phyloP scores from a whole-genome alignment of 164 flowering plant species.

The Macadamia integrifolia region DNA sequence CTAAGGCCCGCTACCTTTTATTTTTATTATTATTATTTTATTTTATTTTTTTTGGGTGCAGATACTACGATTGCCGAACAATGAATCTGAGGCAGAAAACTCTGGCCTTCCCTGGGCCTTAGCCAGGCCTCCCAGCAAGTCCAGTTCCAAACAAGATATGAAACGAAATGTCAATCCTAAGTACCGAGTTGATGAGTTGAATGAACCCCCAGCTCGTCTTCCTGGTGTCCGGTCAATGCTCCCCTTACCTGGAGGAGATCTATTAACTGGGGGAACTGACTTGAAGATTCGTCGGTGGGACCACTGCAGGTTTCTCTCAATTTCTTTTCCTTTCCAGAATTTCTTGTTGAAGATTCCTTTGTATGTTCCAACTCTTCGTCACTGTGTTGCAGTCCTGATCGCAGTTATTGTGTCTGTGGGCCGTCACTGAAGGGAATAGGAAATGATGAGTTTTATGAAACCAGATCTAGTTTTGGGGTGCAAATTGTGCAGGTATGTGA shows the following conservation, averaged over 20 bases:
- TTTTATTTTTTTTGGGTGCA: conserved; percentile 13
- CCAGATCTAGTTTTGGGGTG: conserved; percentile 72
- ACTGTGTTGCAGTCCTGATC: conserved; percentile 61
- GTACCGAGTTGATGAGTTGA: conserved; percentile 80
- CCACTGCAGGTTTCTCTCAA: conserved; percentile 58
- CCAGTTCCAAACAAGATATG: conserved; percentile 47
- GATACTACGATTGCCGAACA: conserved; percentile 65
- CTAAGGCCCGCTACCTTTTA: too few species aligned
- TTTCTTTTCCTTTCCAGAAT: neutral
- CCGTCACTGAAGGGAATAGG: conserved; percentile 65
- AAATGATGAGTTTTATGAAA: conserved; percentile 72
- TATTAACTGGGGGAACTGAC: conserved; percentile 60
- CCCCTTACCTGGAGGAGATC: conserved; percentile 93
- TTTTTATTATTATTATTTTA: neutral
- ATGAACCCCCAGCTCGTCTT: conserved; percentile 75
- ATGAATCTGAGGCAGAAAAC: conserved; percentile 52
- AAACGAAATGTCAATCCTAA: conserved; percentile 50
- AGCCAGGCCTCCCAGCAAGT: conserved; percentile 53
- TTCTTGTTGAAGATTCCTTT: neutral
- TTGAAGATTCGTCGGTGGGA: conserved; percentile 67
- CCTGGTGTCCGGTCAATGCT: conserved; percentile 90
- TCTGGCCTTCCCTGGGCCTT: conserved; percentile 80
- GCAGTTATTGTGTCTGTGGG: conserved; percentile 84
- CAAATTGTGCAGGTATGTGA: conserved; percentile 86
- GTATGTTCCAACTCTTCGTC: neutral